Base-by-base conservation (phyloP, 2,329 filamentous ascomycete species). In the Pseudocercospora musae region DNA sequence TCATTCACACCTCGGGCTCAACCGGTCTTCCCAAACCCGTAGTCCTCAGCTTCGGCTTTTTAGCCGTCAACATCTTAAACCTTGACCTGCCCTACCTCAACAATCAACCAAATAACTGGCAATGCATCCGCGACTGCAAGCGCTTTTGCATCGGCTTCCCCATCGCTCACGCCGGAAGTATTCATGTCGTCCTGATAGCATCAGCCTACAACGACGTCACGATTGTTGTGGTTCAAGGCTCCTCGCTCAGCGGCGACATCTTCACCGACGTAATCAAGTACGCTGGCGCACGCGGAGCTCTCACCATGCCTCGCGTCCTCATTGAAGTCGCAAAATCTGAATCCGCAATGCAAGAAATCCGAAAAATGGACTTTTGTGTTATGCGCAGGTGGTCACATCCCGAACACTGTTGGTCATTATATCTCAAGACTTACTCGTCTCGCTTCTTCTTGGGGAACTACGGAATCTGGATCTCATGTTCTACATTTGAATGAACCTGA, bases 191-290 rank as follows among this genome's bases (percentile, higher is more conserved):
- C 3, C 37, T 57, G 15, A 57, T 46, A 20, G 42, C 44, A 9
- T 57, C 55, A 46, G 55, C 55, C 9, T 57, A 57, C 21, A 46
- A 57, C 27, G 55, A 48, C n/a, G 40, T 18, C 18, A 57, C 55
- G 6, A 27, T 57, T 8, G 55, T 46, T 5, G 9, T 57, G 37
- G 23, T 57, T 8, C 33, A 57, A 27, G 44, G 55, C 21, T 20
- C 15, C 8, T 25, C 42, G 1, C 11, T 57, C 8, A 46, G 33
- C 29, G 55, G 37, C 15, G 40, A 8, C 3, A 40, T 57, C 8
- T 46, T 25, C 18, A n/a, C 13, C 18, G 55, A 40, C 20, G 21
- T 48, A 3, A 57, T 57, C 11, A 40, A 48, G 10, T 46, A 48
- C 25, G 33, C 40, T n/a, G 21, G 42, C 8, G 27, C 21, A 7